Evolutionary conservation across 108 stramenopile species (phyloP).

Genomic region (Cyclotella atomus): DNA sequence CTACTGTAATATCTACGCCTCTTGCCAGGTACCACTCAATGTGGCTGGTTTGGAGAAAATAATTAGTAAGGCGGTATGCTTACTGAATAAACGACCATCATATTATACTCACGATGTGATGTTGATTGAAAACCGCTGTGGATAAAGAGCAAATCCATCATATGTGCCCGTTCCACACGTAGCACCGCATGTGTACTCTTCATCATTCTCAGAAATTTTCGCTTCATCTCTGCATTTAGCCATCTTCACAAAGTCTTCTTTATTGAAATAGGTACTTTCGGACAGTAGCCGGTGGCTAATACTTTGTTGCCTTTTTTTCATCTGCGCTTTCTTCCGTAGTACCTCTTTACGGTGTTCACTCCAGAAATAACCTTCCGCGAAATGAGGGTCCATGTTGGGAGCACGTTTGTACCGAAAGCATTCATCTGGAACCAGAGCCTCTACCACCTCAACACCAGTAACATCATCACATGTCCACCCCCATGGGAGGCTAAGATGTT

Average conservation of each 20-base stretch:
- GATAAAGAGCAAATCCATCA: constrained; percentile 32
- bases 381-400: constrained; percentile 10
- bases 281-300: background rate
- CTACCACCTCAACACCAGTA: background rate
- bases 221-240: constrained; percentile 15
- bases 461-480: constrained; percentile 19
- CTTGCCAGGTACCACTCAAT: constrained; percentile 45
- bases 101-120: constrained; percentile 18
- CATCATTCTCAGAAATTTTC: constrained; percentile 2
- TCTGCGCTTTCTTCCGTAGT: background rate
- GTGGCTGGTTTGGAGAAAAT: constrained; percentile 16
- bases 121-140: constrained; percentile 44
- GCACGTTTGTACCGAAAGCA: constrained; percentile 20
- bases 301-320: background rate
- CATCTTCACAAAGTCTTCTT: background rate
- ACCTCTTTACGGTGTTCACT: background rate
- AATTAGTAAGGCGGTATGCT: too few relatives aligned
- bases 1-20: constrained; percentile 45
- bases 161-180: constrained; percentile 17
- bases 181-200: constrained; percentile 8
- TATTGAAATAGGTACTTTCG: background rate
- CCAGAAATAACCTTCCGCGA: constrained; percentile 22
- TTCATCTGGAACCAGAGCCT: constrained; percentile 26
- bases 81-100: too few relatives aligned
- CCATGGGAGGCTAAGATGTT: constrained; percentile 25